Conservation (phyloP, 148 eudicot genomes). For the Diospyros lotus region DNA sequence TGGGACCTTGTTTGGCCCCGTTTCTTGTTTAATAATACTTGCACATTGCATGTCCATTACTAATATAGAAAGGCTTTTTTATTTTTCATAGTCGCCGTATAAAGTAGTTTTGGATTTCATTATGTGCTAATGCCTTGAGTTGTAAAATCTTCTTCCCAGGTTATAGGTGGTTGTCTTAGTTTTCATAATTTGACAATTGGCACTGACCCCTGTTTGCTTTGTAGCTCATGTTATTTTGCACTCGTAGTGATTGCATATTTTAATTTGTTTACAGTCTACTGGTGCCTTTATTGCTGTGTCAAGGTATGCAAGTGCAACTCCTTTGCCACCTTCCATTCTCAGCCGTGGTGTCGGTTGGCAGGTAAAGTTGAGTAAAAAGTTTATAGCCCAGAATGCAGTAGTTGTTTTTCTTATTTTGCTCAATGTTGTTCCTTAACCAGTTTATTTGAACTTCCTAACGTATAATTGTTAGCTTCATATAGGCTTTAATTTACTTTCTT, state of each 20-base stretch:
- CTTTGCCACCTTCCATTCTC: conserved; percentile 77
- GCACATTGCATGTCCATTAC: too few species aligned
- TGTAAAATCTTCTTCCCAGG: background rate
- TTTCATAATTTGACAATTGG: background rate
- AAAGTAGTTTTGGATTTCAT: too few species aligned
- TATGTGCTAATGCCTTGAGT: too few species aligned
- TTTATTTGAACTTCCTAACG: too few species aligned
- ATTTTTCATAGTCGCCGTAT: too few species aligned
- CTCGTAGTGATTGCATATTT: too few species aligned
- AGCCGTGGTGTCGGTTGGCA: conserved; percentile 99
- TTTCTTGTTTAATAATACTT: too few species aligned
- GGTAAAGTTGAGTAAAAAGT: conserved; percentile 33
- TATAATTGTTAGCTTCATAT: background rate
- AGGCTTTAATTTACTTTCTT: background rate
- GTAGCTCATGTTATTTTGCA: too few species aligned
- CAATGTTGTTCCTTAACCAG: background rate
- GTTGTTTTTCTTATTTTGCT: background rate
- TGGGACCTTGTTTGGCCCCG: too few species aligned
- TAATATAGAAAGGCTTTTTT: too few species aligned
- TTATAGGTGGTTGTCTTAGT: background rate
- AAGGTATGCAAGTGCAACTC: conserved; percentile 90
- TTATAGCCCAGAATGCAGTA: background rate
- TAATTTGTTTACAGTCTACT: conserved; percentile 50
- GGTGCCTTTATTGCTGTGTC: conserved; percentile 87
- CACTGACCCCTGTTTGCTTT: background rate